phyloP scores from a whole-genome alignment of 1,284 basidiomycete species.

The Naganishia cerealis region DNA sequence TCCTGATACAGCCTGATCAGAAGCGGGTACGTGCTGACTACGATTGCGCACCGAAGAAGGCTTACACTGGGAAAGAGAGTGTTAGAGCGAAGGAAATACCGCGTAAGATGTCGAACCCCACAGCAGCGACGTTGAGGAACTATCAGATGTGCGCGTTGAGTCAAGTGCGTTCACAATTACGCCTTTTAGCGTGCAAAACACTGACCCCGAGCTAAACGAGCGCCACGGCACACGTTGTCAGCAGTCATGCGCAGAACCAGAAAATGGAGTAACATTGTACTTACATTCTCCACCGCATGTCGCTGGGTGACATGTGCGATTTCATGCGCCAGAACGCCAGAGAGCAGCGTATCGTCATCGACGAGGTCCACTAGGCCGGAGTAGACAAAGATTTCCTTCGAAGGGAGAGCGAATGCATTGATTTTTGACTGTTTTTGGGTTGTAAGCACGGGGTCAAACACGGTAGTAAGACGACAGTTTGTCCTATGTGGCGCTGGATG shows the following conservation, averaged over 20 bases:
- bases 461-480: not conserved
- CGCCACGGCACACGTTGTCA: not conserved
- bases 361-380: slow-evolving; percentile 57
- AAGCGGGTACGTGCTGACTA: not conserved
- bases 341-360: slow-evolving; percentile 56
- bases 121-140: slow-evolving; percentile 58
- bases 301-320: slow-evolving; percentile 58
- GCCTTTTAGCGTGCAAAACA: not conserved
- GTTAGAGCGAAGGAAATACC: slow-evolving; percentile 58
- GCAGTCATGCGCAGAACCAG: not conserved
- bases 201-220: slow-evolving; percentile 49
- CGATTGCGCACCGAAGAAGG: not conserved
- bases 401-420: slow-evolving; percentile 59
- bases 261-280: slow-evolving; percentile 20
- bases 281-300: slow-evolving; percentile 58
- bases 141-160: slow-evolving; percentile 32
- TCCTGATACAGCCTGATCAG: slow-evolving; percentile 39
- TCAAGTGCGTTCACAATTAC: not conserved
- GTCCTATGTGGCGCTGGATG: not conserved
- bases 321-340: slow-evolving; percentile 58
- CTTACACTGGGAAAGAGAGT: slow-evolving; percentile 57
- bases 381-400: slow-evolving; percentile 59
- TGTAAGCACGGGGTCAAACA: not conserved
- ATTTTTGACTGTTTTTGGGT: slow-evolving; percentile 49
- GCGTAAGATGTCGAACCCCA: slow-evolving; percentile 58